Conservation (phyloP, 164 flowering plant genomes). For the Vitis amurensis region DNA sequence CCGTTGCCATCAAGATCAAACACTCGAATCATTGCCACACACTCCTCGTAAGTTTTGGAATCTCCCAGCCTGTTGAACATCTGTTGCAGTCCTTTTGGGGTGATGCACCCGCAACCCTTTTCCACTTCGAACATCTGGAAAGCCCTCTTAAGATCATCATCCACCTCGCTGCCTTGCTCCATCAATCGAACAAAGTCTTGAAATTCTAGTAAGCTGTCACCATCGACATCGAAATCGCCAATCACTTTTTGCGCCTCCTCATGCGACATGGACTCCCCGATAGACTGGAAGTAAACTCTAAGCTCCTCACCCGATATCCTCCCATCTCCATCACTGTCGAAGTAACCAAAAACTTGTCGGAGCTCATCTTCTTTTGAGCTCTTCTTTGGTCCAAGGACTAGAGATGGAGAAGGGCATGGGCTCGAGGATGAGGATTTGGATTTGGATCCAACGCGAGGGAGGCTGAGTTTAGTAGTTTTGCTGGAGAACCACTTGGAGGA, state of each 20-base stretch:
- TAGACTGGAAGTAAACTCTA: slow-evolving; percentile 44
- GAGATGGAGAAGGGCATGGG: slow-evolving; percentile 14
- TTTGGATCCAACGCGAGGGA: neutral
- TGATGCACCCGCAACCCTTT: slow-evolving; percentile 72
- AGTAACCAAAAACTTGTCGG: slow-evolving; percentile 50
- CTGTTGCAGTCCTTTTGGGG: slow-evolving; percentile 66
- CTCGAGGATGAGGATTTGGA: slow-evolving; percentile 1
- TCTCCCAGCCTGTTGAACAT: slow-evolving; percentile 64
- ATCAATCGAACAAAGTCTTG: slow-evolving; percentile 55
- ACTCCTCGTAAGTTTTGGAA: slow-evolving; percentile 51
- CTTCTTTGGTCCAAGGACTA: neutral
- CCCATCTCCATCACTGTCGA: slow-evolving; percentile 69
- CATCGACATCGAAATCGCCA: slow-evolving; percentile 49
- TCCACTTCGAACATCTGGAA: slow-evolving; percentile 80
- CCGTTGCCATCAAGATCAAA: slow-evolving; percentile 79
- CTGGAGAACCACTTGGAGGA: neutral
- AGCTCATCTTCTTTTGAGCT: slow-evolving; percentile 30
- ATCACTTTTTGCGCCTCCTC: slow-evolving; percentile 55
- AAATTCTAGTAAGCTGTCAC: slow-evolving; percentile 56
- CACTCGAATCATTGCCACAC: slow-evolving; percentile 61
- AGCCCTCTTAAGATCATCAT: slow-evolving; percentile 55
- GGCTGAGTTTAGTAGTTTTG: neutral
- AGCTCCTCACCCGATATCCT: slow-evolving; percentile 67
- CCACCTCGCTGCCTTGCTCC: slow-evolving; percentile 24
- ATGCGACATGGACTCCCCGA: slow-evolving; percentile 65